Base-by-base conservation (phyloP, 2,329 filamentous ascomycete species). In the Exserohilum turcica region DNA sequence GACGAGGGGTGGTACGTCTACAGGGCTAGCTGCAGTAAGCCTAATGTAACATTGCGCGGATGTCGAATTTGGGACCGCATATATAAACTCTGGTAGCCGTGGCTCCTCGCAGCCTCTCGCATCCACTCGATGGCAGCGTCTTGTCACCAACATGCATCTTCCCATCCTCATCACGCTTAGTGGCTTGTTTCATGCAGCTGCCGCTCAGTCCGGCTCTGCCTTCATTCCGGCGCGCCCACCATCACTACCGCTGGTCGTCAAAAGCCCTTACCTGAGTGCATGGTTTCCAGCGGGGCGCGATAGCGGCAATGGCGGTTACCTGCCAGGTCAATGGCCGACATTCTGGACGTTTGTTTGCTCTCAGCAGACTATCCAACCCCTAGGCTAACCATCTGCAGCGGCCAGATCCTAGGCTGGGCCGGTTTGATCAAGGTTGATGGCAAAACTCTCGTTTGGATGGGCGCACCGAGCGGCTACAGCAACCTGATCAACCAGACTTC, bases 201-300 rank as follows among this genome's bases (percentile, higher is more conserved):
- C 54, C 29, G 49, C 58, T 19, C 49, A 60, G 28, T 35, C 50
- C 9, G 39, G 57, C 35, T 88, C 86, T 8, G 84, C 79, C 1
- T 90, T 89, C 67, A 79, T 76, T 31, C 87, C 87, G 29, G 82
- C 84, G 31, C 80, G 86, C 6, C 87, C 87, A 36, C 88, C 88
- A 13, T 82, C 88, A 1, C 79, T 89, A 24, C 89, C 90, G 10
- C 74, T 93, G 29, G 88, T 88, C 37, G 89, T 92, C 38, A 86
- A 84, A 57, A 88, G 86, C 8, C 90, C 90, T 0, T 93, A 92
- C 62, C 74, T 92, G 13, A 91, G 84, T 67, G 83, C 85, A 12
- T 91, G 88, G 87, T 78, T 88, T 36, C 75, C 82, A 52, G 85
- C 81, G 8, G 86, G 86, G 1, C 82, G 77, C 24, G 79, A 85